Evolutionary conservation across 768 basidiomycete species (phyloP).

Genomic region (Boletus rex-veris): DNA sequence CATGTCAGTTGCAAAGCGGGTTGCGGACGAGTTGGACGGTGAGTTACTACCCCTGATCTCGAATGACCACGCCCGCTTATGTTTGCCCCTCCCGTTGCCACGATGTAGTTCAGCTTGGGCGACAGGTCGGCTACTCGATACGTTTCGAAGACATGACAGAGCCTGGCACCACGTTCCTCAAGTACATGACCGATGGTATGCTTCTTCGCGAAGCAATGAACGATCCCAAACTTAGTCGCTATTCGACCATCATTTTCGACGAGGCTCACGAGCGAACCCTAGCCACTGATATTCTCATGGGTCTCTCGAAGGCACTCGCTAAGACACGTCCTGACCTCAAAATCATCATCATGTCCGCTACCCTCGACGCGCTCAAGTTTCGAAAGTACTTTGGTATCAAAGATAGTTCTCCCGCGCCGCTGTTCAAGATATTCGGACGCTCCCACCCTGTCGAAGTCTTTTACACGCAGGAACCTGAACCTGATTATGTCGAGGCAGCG

Average conservation of each 20-base stretch:
- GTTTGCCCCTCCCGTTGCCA: slow-evolving; percentile 1
- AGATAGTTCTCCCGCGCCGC: slow-evolving; percentile 49
- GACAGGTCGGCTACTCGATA: slow-evolving; percentile 96
- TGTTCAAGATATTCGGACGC: slow-evolving; percentile 89
- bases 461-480: slow-evolving; percentile 89
- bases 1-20: slow-evolving; percentile 97
- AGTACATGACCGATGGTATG: slow-evolving; percentile 99
- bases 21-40: slow-evolving; percentile 99
- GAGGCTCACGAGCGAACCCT: slow-evolving; percentile 98
- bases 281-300: slow-evolving; percentile 98
- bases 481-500: slow-evolving; percentile 95
- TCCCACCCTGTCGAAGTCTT: slow-evolving; percentile 96
- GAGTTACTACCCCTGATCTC: slow-evolving; percentile 28
- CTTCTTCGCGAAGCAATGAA: slow-evolving; percentile 98
- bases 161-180: slow-evolving; percentile 94
- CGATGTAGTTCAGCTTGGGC: slow-evolving; percentile 76
- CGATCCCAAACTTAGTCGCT: slow-evolving; percentile 82
- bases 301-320: slow-evolving; percentile 82
- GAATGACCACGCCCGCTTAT: neutral
- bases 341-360: slow-evolving; percentile 98
- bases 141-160: slow-evolving; percentile 83
- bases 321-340: slow-evolving; percentile 84
- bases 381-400: slow-evolving; percentile 83
- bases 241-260: slow-evolving; percentile 97
- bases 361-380: slow-evolving; percentile 94